Evolutionary conservation across 2,329 filamentous ascomycete species (phyloP).

Genomic region (Blumeria hordei): DNA sequence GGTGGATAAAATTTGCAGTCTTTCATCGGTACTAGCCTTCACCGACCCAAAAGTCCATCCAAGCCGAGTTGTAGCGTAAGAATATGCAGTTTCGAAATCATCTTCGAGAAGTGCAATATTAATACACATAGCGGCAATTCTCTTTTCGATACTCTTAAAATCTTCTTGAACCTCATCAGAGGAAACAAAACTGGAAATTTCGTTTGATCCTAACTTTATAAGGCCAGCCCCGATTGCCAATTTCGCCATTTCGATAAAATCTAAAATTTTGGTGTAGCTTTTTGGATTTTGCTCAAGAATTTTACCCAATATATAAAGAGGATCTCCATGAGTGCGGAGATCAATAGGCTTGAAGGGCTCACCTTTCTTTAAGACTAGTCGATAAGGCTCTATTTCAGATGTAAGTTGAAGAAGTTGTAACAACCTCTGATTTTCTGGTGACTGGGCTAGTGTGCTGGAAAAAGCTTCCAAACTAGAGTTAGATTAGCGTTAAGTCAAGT

Average conservation of each 20-base stretch:
- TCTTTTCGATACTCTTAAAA: slow-evolving; percentile 25
- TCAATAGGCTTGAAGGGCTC: slow-evolving; percentile 60
- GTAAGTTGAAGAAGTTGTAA: slow-evolving; percentile 47
- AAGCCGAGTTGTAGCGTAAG: slow-evolving; percentile 52
- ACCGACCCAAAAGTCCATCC: slow-evolving; percentile 17
- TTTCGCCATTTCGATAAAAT: slow-evolving; percentile 42
- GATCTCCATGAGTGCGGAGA: slow-evolving; percentile 53
- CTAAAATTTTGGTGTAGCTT: slow-evolving; percentile 51
- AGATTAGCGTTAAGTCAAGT: neutral
- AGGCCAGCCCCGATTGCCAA: slow-evolving; percentile 40
- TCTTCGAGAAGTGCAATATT: slow-evolving; percentile 53
- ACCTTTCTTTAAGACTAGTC: slow-evolving; percentile 53
- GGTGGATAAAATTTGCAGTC: neutral
- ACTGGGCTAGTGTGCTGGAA: slow-evolving; percentile 28
- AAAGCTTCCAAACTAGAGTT: slow-evolving; percentile 35
- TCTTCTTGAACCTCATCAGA: neutral
- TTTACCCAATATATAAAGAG: slow-evolving; percentile 46
- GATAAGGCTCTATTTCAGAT: slow-evolving; percentile 51
- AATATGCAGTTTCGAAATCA: slow-evolving; percentile 71
- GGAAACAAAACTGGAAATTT: neutral
- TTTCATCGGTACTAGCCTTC: slow-evolving; percentile 5
- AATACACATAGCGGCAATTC: slow-evolving; percentile 59
- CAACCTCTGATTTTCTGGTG: slow-evolving; percentile 27
- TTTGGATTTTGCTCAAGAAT: slow-evolving; percentile 52
- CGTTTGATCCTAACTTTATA: slow-evolving; percentile 8